Base-by-base conservation (phyloP, 2,329 filamentous ascomycete genomes). In the Colletotrichum abscissum region DNA sequence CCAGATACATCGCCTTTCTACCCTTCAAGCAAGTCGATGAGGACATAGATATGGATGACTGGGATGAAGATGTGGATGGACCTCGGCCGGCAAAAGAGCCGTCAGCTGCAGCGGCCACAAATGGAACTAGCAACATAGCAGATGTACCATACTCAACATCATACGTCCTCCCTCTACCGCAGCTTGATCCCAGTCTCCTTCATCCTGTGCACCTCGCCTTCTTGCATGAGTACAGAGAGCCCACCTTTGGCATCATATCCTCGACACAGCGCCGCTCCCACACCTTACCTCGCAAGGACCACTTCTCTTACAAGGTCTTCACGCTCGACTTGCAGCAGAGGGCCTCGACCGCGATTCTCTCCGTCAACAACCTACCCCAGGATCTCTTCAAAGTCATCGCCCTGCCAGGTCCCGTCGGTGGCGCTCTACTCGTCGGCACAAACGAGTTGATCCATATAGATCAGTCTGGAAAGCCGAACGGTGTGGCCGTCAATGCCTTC, bases 381-480 rank as follows among this genome's bases (percentile, higher is more conserved):
- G 96, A 98, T 81, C 87, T 98, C 11, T 94, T 92, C 81, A 91
- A 91, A 77, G 92, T 98, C 56, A 87, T 98, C 58, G 92, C 97
- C 8, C 85, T 99, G 3, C 94, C 95, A 5, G 88, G 93, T 6
- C 96, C 96, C 1, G 92, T 98, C 54, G 97, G 97, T 28, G 97
- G 97, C 56, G 94, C 95, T 49, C 86, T 99, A 19, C 88, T 99
- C 19, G 85, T 98, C 24, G 97, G 97, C 33, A 88, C 90, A 60
- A 98, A 99, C 80, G 95, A 98, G 80, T 84, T 99, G 74, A 94
- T 99, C 73, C 97, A 99, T 81, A 92, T 99, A 76, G 96, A 98
- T 79, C 97, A 99, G 86, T 95, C 95, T 12, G 97, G 97, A 35
- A 98, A 97, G 82, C 90, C 95, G 14, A 98, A 95, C 78, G 96